Evolutionary conservation across 441 rosid species (phyloP), one percentile per base, ranked within the genome.

Genomic region (Bocquillonia castaneifolia): DNA sequence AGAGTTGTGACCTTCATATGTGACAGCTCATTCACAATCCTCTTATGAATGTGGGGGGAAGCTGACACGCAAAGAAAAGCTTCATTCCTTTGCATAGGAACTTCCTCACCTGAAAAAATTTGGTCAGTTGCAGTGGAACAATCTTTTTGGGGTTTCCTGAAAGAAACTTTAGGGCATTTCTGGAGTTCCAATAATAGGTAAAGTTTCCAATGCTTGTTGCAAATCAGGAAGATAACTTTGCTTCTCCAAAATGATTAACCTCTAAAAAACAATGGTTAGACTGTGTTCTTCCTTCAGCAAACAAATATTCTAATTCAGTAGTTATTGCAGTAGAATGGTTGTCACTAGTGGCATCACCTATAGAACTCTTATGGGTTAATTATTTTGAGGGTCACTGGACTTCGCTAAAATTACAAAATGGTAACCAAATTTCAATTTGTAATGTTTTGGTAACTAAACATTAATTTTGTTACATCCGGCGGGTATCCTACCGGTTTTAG

Each of bases 1-100:
- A 69, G 63, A 74, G 23, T 40, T 29, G 70, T 80, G 8, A 52
- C 59, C 62, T 87, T 88, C 87, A 83, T 76, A 50, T 68, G 69
- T 29, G 81, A 77, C 45, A 68, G 36, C 63, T 74, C 77, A 67
- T 67, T 69, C 67, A 64, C 39, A 70, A 20, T 51, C 42, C 66
- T 74, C 66, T 62, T 74, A 64, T 62, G 71, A 40, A 59, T 8
- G 72, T 64, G 42, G 59, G 73, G 59, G 57, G 84, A 82, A 76
- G 77, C 78, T 74, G 74, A 69, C 37, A 56, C 76, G 71, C 37
- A 61, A 73, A 67, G 64, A 75, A 76, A 77, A 68, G 75, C 76
- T 69, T 79, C 75, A 54, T 56, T 78, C 63, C 56, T 75, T 69
- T 70, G 80, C 63, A 36, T 61, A 64, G 78, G 66, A 77, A 68